These are phyloP conservation scores for Suillus placidus DNA, from an alignment of 768 basidiomycete species.

Conservation along the genomic window DNA sequence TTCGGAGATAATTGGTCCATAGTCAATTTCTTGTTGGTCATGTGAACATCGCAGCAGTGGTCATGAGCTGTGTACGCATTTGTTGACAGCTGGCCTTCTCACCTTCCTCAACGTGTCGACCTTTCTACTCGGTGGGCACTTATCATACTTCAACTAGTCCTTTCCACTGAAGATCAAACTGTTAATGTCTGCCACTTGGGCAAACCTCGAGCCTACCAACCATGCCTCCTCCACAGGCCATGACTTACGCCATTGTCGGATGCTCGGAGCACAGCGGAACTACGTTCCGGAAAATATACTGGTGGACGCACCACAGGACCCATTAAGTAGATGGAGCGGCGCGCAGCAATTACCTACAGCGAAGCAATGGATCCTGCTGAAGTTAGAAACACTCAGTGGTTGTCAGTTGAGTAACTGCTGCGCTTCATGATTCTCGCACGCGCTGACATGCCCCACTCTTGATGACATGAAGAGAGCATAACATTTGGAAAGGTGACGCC, in stretches of 20 bases:
- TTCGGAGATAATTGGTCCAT: not conserved
- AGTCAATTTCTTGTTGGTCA: not conserved
- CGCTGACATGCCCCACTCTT: conserved; percentile 16
- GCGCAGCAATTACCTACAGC: conserved; percentile 55
- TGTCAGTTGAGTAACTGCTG: conserved; percentile 57
- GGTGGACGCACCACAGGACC: conserved; percentile 62
- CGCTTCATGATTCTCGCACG: not conserved
- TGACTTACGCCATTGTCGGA: conserved; percentile 57
- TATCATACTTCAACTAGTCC: not conserved
- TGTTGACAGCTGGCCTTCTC: not conserved
- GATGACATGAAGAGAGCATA: conserved; percentile 53
- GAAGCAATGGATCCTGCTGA: conserved; percentile 73
- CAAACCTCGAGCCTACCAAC: conserved; percentile 10
- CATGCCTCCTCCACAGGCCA: conserved; percentile 21
- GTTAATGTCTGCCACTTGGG: conserved; percentile 6
- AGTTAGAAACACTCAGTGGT: conserved; percentile 60
- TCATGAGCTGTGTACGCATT: not conserved
- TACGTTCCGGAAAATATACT: conserved; percentile 74
- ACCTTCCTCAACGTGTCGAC: not conserved
- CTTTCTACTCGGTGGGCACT: not conserved
- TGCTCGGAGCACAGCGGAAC: conserved; percentile 70
- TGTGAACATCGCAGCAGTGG: conserved; percentile 4
- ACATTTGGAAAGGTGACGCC: conserved; percentile 76
- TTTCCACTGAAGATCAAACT: not conserved
- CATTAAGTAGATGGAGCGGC: conserved; percentile 76